Percentiles rank a stretch among this genome's conserved stretches.
Conservation (phyloP, 371 early-diverging fungal genomes). For the Mortierella sp. region DNA sequence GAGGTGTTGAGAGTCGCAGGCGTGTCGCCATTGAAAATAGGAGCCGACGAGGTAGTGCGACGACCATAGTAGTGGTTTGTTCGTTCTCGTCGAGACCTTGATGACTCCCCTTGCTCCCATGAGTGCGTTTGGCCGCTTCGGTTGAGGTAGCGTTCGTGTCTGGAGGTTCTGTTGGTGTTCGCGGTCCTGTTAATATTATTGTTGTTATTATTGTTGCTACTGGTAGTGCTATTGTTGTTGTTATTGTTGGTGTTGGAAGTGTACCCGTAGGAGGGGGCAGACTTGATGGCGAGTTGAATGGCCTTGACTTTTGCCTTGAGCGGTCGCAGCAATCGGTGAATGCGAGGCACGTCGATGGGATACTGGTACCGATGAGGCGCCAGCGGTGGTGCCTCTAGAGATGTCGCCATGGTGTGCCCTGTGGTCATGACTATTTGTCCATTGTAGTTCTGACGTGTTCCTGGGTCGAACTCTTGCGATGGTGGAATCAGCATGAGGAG, state of each 20-base stretch:
- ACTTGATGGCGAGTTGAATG: slow-evolving; percentile 9
- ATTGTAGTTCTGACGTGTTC: background rate
- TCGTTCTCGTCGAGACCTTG: background rate
- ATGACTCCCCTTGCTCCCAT: background rate
- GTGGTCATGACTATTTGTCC: background rate
- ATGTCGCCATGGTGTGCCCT: too few relatives aligned
- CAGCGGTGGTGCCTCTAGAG: background rate
- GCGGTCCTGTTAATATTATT: background rate
- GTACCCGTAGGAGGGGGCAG: slow-evolving; percentile 2
- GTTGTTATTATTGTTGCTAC: background rate
- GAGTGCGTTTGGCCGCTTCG: background rate
- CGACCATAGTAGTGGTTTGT: background rate
- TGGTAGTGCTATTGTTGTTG: background rate
- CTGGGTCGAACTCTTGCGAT: slow-evolving; percentile 18
- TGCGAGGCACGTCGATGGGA: slow-evolving; percentile 2
- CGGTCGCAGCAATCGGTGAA: background rate
- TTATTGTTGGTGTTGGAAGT: background rate
- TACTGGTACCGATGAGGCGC: slow-evolving; percentile 7
- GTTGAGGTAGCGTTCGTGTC: background rate
- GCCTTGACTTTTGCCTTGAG: background rate
- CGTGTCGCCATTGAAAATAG: background rate
- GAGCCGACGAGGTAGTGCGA: background rate
- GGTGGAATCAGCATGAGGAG: slow-evolving; percentile 19
- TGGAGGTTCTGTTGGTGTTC: background rate
- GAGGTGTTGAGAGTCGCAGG: background rate